phyloP scores from a whole-genome alignment of 169 alveolate genomes.

The Pseudocohnilembus persalinus region DNA sequence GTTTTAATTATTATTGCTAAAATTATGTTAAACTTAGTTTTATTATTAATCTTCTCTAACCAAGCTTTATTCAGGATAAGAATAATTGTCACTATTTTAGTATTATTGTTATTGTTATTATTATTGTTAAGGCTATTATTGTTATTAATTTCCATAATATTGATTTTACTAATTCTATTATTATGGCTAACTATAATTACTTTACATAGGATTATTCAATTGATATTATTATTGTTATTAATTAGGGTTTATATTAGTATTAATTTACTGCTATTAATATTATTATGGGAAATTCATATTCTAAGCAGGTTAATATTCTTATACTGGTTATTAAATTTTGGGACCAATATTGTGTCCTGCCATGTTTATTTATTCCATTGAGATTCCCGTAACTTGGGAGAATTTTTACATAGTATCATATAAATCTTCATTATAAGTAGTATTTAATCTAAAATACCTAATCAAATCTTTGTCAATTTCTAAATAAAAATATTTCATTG shows the following conservation, averaged over 20 bases:
- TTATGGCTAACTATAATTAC: neutral
- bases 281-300: too few relatives aligned
- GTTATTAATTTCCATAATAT: neutral
- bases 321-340: too few relatives aligned
- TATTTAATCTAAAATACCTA: too few relatives aligned
- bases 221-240: too few relatives aligned
- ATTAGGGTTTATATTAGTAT: too few relatives aligned
- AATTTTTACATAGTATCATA: neutral
- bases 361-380: neutral
- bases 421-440: neutral
- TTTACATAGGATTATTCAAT: too few relatives aligned
- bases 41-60: neutral
- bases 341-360: neutral
- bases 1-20: too few relatives aligned
- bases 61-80: neutral
- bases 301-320: too few relatives aligned
- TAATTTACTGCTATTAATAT: too few relatives aligned
- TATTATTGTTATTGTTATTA: neutral
- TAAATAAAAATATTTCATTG: too few relatives aligned
- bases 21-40: neutral
- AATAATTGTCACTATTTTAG: neutral
- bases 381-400: neutral
- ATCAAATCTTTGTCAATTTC: neutral
- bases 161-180: neutral
- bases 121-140: neutral